Percentiles rank a stretch among this genome's conserved stretches.
phyloP scores from a whole-genome alignment of 2,329 filamentous ascomycete species.

The Diaporthe helianthi region DNA sequence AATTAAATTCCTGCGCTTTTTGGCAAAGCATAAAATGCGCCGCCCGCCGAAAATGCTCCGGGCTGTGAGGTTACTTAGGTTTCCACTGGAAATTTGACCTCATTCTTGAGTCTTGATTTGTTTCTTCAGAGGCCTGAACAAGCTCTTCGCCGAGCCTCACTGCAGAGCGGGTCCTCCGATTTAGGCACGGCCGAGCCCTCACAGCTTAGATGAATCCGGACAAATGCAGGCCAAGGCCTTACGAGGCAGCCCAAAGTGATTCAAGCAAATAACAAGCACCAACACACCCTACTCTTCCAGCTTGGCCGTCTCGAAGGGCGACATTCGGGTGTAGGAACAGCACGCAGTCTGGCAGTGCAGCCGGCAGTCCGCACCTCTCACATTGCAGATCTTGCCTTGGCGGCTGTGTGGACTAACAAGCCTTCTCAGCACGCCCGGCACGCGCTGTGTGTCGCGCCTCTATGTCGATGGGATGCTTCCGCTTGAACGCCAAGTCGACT shows the following conservation, averaged over 20 bases:
- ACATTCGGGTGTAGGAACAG: constrained; percentile 4
- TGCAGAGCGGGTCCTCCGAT: constrained; percentile 11
- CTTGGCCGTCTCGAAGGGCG: constrained; percentile 17
- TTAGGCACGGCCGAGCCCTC: constrained; percentile 14
- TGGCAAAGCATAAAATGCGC: not conserved
- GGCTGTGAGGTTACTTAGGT: not conserved
- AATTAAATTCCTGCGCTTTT: not conserved
- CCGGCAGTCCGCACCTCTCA: constrained; percentile 18
- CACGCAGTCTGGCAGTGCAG: constrained; percentile 1
- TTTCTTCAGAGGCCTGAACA: constrained; percentile 4
- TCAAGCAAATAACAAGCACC: constrained; percentile 25
- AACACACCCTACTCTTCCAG: constrained; percentile 1
- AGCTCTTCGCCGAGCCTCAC: constrained; percentile 17
- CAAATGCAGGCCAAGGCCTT: constrained; percentile 17
- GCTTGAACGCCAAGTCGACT: constrained; percentile 25
- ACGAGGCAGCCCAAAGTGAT: constrained; percentile 15
- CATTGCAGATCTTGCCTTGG: constrained; percentile 25
- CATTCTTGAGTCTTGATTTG: not conserved
- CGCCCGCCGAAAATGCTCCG: constrained; percentile 4
- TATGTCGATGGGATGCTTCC: constrained; percentile 11
- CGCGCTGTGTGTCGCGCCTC: constrained; percentile 18
- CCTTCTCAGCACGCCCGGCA: constrained; percentile 24
- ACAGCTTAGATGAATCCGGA: constrained; percentile 8
- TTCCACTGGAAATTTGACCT: not conserved
- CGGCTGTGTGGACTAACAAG: constrained; percentile 20